Evolutionary conservation across 169 alveolate genomes (phyloP), one percentile per base, ranked within the genome.

Genomic region (Cryptosporidium canis): DNA sequence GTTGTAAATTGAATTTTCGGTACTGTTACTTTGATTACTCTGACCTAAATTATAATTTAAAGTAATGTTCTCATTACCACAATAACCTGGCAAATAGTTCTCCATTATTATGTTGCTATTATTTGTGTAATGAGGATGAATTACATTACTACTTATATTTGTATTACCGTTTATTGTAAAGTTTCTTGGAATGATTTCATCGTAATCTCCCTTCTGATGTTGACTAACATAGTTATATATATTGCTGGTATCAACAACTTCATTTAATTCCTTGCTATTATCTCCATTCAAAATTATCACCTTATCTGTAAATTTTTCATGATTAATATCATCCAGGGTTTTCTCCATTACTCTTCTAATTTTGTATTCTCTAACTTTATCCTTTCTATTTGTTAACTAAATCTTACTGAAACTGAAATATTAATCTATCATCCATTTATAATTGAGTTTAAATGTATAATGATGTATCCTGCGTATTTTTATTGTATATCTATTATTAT

Each of bases 291-390:
- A 11, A 67, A 67, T 55, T 1, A 55, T 33, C 35, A 48, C 31
- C 24, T 70, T 70, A 29, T 70, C 83, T 31, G 63, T 21, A 67
- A 45, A 29, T 55, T 70, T 51, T 39, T 70, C 84, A 70, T 70
- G 58, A 12, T 31, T 70, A 16, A 37, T 31, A 11, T 47, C 66
- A 11, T 70, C 84, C 47, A 70, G 31, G 35, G 53, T 44, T 48
- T 29, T n/a, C 55, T 70, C 64, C 84, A 70, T 70, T 67, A 67
- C 83, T 67, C n/a, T 41, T 51, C 7, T 51, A 18, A 18, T 51
- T 33, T n/a, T 21, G 9, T 51, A 21, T 21, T n/a, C 24, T 14
- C 11, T 51, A 21, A 51, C 29, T 31, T 51, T 51, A 14, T n/a
- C 1, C 14, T 47, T 47, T 47, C 1, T 44, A 1, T 3, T 51